Conservation (phyloP, 345 rosid species). For the Salix exigua region DNA sequence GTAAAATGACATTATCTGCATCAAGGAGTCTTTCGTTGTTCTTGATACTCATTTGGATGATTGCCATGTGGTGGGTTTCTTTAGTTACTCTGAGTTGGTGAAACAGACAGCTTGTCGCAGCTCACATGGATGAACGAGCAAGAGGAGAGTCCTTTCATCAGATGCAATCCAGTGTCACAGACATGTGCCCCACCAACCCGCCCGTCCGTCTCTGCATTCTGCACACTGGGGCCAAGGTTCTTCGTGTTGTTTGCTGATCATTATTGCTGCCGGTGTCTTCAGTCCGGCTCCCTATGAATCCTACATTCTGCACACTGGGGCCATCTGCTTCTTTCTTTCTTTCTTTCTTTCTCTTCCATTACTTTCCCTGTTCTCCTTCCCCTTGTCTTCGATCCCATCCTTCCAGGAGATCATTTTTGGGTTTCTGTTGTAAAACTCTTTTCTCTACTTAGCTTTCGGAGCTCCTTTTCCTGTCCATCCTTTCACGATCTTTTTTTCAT, state of each 20-base stretch:
- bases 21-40: slow-evolving; percentile 8
- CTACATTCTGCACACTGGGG: no score
- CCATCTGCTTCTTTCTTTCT: no score
- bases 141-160: slow-evolving; percentile 4
- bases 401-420: no score
- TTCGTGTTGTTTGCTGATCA: neutral
- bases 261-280: neutral
- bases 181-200: slow-evolving; percentile 35
- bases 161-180: slow-evolving; percentile 3
- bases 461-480: no score
- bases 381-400: no score
- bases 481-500: no score
- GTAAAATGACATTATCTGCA: slow-evolving; percentile 9
- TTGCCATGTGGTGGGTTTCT: slow-evolving; percentile 29
- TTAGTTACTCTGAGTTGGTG: neutral
- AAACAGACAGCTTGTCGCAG: slow-evolving; percentile 17
- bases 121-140: slow-evolving; percentile 10
- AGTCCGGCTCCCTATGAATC: no score
- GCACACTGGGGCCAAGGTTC: neutral
- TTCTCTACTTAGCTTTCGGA: no score
- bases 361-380: no score
- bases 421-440: no score
- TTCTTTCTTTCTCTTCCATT: no score
- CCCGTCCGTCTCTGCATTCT: neutral
- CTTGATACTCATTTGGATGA: slow-evolving; percentile 17